These are phyloP conservation scores for Cryptosporidium tyzzeri DNA, from an alignment of 169 alveolate species.

Conservation along the genomic window DNA sequence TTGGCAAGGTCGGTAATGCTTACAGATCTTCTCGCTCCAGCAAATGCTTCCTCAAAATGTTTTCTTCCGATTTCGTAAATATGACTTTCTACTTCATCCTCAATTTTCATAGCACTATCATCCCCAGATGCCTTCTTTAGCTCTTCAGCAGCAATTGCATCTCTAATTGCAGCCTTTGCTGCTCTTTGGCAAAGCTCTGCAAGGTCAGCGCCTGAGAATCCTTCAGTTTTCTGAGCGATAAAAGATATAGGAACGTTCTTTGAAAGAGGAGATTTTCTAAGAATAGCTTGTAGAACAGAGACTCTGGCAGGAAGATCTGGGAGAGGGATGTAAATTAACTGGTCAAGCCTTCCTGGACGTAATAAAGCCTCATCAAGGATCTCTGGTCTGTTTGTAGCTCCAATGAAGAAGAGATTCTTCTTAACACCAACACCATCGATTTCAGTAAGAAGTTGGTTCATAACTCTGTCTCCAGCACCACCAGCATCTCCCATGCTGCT, in stretches of 20 bases:
- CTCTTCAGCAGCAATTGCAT: constrained; percentile 92
- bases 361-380: constrained; percentile 98
- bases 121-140: constrained; percentile 77
- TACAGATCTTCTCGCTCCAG: constrained; percentile 97
- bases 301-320: constrained; percentile 99
- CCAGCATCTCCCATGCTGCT: constrained; percentile 95
- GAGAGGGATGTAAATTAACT: constrained; percentile 98
- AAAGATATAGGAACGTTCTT: constrained; percentile 96
- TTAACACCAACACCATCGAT: constrained; percentile 99
- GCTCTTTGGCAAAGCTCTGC: constrained; percentile 99
- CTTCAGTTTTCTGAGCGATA: constrained; percentile 98
- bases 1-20: constrained; percentile 91
- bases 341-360: constrained; percentile 99
- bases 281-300: constrained; percentile 93
- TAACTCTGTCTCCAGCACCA: constrained; percentile 99
- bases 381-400: constrained; percentile 99
- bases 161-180: constrained; percentile 99
- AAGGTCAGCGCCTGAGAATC: constrained; percentile 99
- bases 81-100: constrained; percentile 87
- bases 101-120: constrained; percentile 80
- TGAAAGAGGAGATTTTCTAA: constrained; percentile 98
- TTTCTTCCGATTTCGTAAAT: constrained; percentile 95
- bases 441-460: constrained; percentile 99
- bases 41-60: constrained; percentile 99
- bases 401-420: constrained; percentile 99